A percentile compares a stretch with the other conserved stretches of the same genome.
Evolutionary conservation across 805 yeast genomes (phyloP).

Genomic region (Starmerella kuoi): DNA sequence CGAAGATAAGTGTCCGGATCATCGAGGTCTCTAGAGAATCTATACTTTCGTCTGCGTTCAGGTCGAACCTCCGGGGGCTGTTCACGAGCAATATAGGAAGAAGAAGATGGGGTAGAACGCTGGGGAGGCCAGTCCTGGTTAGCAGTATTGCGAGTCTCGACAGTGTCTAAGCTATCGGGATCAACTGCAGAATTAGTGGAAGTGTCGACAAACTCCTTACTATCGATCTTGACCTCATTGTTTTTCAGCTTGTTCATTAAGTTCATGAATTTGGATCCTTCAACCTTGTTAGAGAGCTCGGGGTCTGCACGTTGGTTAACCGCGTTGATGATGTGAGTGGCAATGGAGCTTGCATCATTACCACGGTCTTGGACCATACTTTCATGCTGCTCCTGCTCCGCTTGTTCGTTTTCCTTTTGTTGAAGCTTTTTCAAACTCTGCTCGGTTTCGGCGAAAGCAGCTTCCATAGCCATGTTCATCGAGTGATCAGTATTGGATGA

Average conservation of each 20-base stretch:
- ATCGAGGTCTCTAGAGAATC: slow-evolving; percentile 15
- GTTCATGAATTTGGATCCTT: slow-evolving; percentile 19
- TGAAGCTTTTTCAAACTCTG: slow-evolving; percentile 2
- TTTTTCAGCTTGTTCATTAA: slow-evolving; percentile 17
- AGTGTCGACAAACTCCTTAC: slow-evolving; percentile 10
- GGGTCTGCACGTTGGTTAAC: slow-evolving; percentile 11
- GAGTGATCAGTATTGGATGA: too few species aligned
- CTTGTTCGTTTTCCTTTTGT: slow-evolving; percentile 5
- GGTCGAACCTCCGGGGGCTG: neutral
- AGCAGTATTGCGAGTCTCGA: neutral
- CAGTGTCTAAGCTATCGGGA: slow-evolving; percentile 2
- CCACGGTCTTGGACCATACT: neutral
- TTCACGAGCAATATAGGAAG: neutral
- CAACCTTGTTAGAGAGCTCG: slow-evolving; percentile 16
- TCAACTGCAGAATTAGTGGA: slow-evolving; percentile 1
- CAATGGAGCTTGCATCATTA: slow-evolving; percentile 18
- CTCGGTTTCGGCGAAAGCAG: slow-evolving; percentile 20
- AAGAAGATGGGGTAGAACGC: slow-evolving; percentile 1
- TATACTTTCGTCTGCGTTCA: neutral
- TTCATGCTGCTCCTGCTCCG: slow-evolving; percentile 1
- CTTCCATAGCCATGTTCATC: slow-evolving; percentile 9
- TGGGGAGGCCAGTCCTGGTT: slow-evolving; percentile 13
- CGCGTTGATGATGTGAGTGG: slow-evolving; percentile 14
- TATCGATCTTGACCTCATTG: slow-evolving; percentile 11
- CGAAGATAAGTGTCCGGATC: slow-evolving; percentile 21